These are phyloP conservation scores for Lichtheimia ramosa DNA, from an alignment of 371 early-diverging fungal genomes.

Conservation along the genomic window DNA sequence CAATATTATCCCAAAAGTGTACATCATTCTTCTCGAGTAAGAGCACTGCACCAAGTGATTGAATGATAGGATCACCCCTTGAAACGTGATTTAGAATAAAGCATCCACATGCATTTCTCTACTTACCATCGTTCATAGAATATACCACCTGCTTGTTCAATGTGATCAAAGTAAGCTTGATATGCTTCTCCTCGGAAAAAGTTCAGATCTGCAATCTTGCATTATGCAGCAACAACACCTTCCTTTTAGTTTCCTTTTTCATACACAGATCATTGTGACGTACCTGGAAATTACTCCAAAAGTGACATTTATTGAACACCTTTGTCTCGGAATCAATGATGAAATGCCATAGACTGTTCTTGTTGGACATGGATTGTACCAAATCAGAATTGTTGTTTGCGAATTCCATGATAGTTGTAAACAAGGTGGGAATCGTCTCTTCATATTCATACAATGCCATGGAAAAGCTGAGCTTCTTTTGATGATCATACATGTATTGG, in stretches of 20 bases:
- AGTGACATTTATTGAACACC: constrained; percentile 76
- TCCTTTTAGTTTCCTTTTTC: not conserved
- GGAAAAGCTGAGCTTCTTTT: constrained; percentile 55
- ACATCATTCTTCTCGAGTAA: constrained; percentile 40
- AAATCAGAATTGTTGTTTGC: constrained; percentile 39
- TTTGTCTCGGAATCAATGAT: constrained; percentile 49
- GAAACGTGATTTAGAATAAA: not conserved
- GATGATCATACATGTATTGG: constrained; percentile 34
- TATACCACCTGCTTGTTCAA: constrained; percentile 85
- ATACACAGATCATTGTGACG: not conserved
- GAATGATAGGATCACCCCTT: constrained; percentile 49
- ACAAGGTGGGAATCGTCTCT: constrained; percentile 83
- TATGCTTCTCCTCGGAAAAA: constrained; percentile 60
- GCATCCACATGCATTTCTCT: not conserved
- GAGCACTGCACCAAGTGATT: constrained; percentile 35
- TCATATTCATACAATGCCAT: constrained; percentile 82
- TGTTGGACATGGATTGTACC: constrained; percentile 15
- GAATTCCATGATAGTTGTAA: constrained; percentile 63
- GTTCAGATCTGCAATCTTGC: constrained; percentile 39
- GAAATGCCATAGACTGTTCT: constrained; percentile 35
- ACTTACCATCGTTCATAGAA: constrained; percentile 88
- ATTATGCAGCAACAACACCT: not conserved
- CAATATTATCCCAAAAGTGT: constrained; percentile 47
- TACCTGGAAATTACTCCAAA: constrained; percentile 70
- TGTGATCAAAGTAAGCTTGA: constrained; percentile 72